A percentile compares a stretch with the other conserved stretches of the same genome.
Conservation (phyloP, 2,329 filamentous ascomycete species). For the Fonsecaea nubica region DNA sequence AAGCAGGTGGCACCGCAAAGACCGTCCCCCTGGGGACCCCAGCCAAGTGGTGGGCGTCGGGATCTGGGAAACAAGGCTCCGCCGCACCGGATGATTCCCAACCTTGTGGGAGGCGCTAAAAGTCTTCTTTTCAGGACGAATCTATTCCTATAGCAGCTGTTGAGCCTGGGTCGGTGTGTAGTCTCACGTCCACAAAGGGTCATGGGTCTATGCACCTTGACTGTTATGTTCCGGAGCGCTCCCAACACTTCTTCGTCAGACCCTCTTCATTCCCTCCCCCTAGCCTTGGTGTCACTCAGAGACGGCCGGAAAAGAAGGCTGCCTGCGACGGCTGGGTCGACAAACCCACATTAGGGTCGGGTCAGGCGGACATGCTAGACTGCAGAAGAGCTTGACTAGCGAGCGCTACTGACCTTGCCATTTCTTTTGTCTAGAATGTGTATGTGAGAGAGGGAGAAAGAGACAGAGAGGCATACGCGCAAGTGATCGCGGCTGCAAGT, state of each 20-base stretch:
- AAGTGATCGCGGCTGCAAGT: background rate
- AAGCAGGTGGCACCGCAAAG: background rate
- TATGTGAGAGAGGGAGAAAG: background rate
- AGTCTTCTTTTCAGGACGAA: constrained; percentile 7
- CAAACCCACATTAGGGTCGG: background rate
- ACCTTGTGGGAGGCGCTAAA: background rate
- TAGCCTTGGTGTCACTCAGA: constrained; percentile 1
- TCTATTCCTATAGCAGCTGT: background rate
- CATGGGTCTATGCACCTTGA: no score
- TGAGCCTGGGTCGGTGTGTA: background rate
- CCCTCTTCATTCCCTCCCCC: background rate
- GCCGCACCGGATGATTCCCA: constrained; percentile 8
- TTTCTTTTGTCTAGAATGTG: background rate
- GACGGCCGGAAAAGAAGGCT: constrained; percentile 2
- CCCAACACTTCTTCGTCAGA: background rate
- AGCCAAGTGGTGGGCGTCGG: constrained; percentile 2
- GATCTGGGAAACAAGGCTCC: constrained; percentile 6
- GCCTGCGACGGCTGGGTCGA: background rate
- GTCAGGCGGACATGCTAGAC: background rate
- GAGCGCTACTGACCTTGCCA: constrained; percentile 1
- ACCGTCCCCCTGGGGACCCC: background rate
- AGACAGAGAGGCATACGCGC: background rate
- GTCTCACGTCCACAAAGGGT: background rate
- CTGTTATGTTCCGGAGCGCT: constrained; percentile 5
- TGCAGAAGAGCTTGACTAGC: constrained; percentile 6